Conservation (phyloP, 2,329 filamentous ascomycete species). For the Fusarium sp. region DNA sequence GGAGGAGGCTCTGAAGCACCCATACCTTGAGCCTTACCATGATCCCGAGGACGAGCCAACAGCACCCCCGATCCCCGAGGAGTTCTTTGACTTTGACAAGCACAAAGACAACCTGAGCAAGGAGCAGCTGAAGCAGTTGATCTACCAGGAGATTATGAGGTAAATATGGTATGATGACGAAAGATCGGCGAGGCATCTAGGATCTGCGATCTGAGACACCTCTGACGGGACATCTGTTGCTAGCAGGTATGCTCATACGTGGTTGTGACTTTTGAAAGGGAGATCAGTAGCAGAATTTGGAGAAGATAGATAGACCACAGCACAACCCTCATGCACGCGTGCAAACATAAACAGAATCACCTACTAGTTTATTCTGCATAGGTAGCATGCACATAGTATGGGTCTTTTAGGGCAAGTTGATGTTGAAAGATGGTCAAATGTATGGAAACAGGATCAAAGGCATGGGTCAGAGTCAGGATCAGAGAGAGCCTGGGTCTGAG, state of each 20-base stretch:
- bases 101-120: slow-evolving; percentile 99
- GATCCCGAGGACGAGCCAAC: slow-evolving; percentile 98
- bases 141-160: slow-evolving; percentile 95
- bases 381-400: slow-evolving; percentile 3
- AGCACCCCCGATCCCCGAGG: slow-evolving; percentile 93
- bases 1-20: slow-evolving; percentile 95
- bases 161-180: slow-evolving; percentile 41
- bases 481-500: neutral
- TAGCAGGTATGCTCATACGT: slow-evolving; percentile 1
- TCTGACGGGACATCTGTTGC: neutral
- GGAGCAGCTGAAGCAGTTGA: slow-evolving; percentile 96
- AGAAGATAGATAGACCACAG: slow-evolving; percentile 34
- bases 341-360: slow-evolving; percentile 20
- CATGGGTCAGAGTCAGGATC: neutral
- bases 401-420: slow-evolving; percentile 16
- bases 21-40: slow-evolving; percentile 98
- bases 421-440: slow-evolving; percentile 5
- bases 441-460: slow-evolving; percentile 18
- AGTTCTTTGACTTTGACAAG: slow-evolving; percentile 99
- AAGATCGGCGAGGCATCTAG: neutral
- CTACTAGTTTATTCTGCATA: slow-evolving; percentile 16
- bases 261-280: slow-evolving; percentile 12
- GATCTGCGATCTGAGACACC: slow-evolving; percentile 17
- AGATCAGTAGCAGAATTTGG: slow-evolving; percentile 22
- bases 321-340: slow-evolving; percentile 16